A percentile compares a stretch with the other conserved stretches of the same genome.
Evolutionary conservation across 345 rosid species (phyloP).

Genomic region (Physaria fendleri): DNA sequence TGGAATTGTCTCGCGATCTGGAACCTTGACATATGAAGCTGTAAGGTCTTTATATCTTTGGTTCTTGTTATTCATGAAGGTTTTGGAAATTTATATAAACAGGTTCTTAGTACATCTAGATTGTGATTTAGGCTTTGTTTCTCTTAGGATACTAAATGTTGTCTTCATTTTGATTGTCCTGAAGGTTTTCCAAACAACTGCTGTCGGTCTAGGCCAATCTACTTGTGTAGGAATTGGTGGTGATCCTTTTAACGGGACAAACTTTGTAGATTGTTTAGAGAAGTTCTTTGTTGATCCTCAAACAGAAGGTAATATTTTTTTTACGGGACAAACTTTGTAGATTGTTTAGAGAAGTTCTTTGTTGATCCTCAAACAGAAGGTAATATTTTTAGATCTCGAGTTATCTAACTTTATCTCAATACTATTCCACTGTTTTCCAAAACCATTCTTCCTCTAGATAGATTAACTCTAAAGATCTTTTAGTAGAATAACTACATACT

Average conservation of each 20-base stretch:
- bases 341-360: no score
- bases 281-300: conserved; percentile 86
- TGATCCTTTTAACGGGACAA: conserved; percentile 96
- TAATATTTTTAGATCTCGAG: no score
- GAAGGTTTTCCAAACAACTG: conserved; percentile 97
- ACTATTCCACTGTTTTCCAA: no score
- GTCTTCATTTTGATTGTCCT: neutral
- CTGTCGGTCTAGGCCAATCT: conserved; percentile 92
- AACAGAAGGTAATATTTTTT: conserved; percentile 58
- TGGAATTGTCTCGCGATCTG: conserved; percentile 95
- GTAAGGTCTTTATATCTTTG: conserved; percentile 48
- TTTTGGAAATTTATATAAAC: neutral
- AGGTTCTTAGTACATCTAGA: neutral
- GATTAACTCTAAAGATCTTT: no score
- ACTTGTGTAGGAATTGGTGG: conserved; percentile 97
- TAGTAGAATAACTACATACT: no score
- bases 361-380: no score
- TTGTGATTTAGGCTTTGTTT: neutral
- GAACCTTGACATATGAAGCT: conserved; percentile 97
- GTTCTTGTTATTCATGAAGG: neutral
- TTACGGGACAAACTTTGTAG: no score
- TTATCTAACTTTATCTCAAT: no score
- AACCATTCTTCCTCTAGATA: no score
- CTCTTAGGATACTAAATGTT: neutral
- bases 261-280: conserved; percentile 80